Percentiles rank a stretch among this genome's conserved stretches.
Conservation (phyloP, 192 early-diverging fungal genomes). For the Coemansia sp. region DNA sequence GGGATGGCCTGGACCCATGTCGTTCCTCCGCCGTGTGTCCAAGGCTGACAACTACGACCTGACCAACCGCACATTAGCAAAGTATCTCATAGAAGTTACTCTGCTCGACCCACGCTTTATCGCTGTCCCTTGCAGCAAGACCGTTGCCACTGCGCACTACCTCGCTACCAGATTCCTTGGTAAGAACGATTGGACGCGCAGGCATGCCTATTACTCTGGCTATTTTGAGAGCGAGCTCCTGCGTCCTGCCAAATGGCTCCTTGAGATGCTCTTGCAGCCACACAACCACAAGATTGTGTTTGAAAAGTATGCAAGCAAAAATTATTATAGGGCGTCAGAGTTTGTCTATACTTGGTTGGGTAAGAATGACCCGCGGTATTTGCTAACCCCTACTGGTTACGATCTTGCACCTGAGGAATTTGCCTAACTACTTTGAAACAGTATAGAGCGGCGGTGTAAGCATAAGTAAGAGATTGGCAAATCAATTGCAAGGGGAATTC, state of each 20-base stretch:
- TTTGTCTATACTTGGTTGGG: constrained; percentile 41
- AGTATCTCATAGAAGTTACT: constrained; percentile 59
- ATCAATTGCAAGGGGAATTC: too few relatives aligned
- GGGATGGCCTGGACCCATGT: constrained; percentile 56
- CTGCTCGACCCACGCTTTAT: constrained; percentile 58
- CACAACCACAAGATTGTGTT: constrained; percentile 35
- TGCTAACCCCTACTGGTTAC: constrained; percentile 7
- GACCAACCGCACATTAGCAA: constrained; percentile 55
- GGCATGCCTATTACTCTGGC: constrained; percentile 63
- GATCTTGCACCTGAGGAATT: constrained; percentile 2
- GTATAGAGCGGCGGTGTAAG: too few relatives aligned
- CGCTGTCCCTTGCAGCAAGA: constrained; percentile 42
- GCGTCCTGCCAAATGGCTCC: constrained; percentile 41
- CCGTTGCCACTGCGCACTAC: constrained; percentile 49
- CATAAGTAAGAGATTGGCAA: too few relatives aligned
- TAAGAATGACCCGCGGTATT: not conserved
- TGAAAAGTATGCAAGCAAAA: constrained; percentile 47
- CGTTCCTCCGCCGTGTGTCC: constrained; percentile 58
- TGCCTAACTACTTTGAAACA: not conserved
- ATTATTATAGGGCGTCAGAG: constrained; percentile 33
- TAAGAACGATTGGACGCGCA: constrained; percentile 49
- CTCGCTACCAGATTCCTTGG: constrained; percentile 42
- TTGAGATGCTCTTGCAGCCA: constrained; percentile 53
- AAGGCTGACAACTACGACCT: constrained; percentile 58
- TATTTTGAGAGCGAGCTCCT: constrained; percentile 62